A percentile compares a stretch with the other conserved stretches of the same genome.
phyloP scores from a whole-genome alignment of 495 filamentous ascomycete species.

The Entonaema liquescens region DNA sequence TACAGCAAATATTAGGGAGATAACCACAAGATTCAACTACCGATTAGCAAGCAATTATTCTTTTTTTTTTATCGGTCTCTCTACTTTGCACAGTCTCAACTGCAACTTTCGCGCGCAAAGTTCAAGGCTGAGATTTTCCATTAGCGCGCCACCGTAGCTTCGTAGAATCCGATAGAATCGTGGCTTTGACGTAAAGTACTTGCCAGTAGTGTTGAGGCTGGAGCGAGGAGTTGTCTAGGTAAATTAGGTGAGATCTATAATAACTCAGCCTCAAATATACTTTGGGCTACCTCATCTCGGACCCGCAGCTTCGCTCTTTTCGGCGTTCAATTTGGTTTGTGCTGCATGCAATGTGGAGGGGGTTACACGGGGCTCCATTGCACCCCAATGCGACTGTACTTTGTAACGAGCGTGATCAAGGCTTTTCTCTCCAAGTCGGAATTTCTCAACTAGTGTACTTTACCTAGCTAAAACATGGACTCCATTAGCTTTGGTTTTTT shows the following conservation, averaged over 20 bases:
- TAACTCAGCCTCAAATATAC: slow-evolving; percentile 39
- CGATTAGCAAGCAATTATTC: slow-evolving; percentile 28
- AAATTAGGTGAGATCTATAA: neutral
- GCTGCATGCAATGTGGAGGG: slow-evolving; percentile 40
- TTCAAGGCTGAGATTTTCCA: slow-evolving; percentile 42
- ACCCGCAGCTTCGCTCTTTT: slow-evolving; percentile 31
- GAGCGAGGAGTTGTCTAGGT: neutral
- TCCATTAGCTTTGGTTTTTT: neutral
- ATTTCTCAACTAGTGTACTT: neutral
- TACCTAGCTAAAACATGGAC: neutral
- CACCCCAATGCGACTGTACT: neutral
- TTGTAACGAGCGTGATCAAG: neutral
- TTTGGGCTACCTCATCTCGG: slow-evolving; percentile 19
- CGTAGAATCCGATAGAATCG: slow-evolving; percentile 50
- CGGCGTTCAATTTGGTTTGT: slow-evolving; percentile 33
- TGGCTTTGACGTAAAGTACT: slow-evolving; percentile 41
- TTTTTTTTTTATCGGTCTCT: slow-evolving; percentile 1
- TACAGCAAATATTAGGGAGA: neutral
- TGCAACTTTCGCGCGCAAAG: neutral
- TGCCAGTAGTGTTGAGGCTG: slow-evolving; percentile 30
- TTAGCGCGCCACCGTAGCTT: slow-evolving; percentile 43
- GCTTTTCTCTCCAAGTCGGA: neutral
- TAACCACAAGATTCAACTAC: slow-evolving; percentile 8
- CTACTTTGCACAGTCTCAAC: neutral
- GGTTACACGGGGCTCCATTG: slow-evolving; percentile 9